phyloP scores from a whole-genome alignment of 208 protist species.

The Angomonas desouzai region DNA sequence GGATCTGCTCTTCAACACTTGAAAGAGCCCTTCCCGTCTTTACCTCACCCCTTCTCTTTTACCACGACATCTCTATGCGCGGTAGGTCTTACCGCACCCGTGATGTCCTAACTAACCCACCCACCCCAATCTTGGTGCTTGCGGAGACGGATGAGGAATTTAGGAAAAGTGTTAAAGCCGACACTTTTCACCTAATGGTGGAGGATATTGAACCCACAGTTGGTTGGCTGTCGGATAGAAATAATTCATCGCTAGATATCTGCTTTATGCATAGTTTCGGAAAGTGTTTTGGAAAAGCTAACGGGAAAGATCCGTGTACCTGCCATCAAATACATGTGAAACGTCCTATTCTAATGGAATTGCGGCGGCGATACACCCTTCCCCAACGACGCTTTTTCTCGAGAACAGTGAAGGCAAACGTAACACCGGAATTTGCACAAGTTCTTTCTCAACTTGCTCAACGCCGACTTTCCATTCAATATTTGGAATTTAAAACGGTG shows the following conservation, averaged over 20 bases:
- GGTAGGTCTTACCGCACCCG: slow-evolving; percentile 39
- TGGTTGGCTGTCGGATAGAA: slow-evolving; percentile 47
- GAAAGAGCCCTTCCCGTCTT: neutral
- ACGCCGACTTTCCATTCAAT: slow-evolving; percentile 36
- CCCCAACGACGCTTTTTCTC: slow-evolving; percentile 49
- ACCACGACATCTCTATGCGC: neutral
- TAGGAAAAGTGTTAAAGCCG: slow-evolving; percentile 4
- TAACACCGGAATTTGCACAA: slow-evolving; percentile 39
- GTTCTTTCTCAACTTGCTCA: slow-evolving; percentile 38
- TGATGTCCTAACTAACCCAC: slow-evolving; percentile 44
- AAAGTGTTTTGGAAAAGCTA: slow-evolving; percentile 48
- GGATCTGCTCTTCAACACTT: no score
- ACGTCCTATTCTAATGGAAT: slow-evolving; percentile 26
- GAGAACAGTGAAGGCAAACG: slow-evolving; percentile 56
- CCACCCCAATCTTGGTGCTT: slow-evolving; percentile 37
- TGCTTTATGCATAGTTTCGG: slow-evolving; percentile 72
- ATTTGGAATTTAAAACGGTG: slow-evolving; percentile 50
- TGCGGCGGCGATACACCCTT: slow-evolving; percentile 36
- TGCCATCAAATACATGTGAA: slow-evolving; percentile 60
- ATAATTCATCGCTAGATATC: slow-evolving; percentile 46
- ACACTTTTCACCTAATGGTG: slow-evolving; percentile 27
- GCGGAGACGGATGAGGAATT: slow-evolving; percentile 13
- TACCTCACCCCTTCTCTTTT: neutral
- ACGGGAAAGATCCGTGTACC: slow-evolving; percentile 36
- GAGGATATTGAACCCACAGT: slow-evolving; percentile 48